These are phyloP conservation scores for Coemansia sp. DNA, from an alignment of 192 early-diverging fungal genomes.

Conservation along the genomic window DNA sequence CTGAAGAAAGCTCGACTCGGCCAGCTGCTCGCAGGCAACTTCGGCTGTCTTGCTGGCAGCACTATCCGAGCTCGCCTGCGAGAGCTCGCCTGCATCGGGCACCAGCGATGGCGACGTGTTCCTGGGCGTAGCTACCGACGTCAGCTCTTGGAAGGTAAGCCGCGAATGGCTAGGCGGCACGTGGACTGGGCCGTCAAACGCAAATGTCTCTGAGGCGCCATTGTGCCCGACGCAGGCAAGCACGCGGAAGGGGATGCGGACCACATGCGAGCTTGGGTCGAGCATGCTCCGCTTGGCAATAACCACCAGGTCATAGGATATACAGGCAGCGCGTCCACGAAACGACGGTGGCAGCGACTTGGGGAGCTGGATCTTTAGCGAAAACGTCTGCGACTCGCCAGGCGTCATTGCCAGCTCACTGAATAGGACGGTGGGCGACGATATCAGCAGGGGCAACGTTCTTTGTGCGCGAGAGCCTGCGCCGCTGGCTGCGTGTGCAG, in stretches of 20 bases:
- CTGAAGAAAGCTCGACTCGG: slow-evolving; percentile 24
- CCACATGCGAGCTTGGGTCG: slow-evolving; percentile 28
- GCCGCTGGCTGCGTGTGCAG: slow-evolving; percentile 8
- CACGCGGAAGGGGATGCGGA: slow-evolving; percentile 51
- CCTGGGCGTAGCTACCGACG: slow-evolving; percentile 28
- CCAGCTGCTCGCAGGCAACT: slow-evolving; percentile 12
- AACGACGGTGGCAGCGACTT: slow-evolving; percentile 47
- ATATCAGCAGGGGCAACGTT: slow-evolving; percentile 32
- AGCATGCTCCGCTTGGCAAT: slow-evolving; percentile 54
- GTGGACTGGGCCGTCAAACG: slow-evolving; percentile 28
- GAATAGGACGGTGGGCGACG: slow-evolving; percentile 44
- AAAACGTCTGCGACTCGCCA: slow-evolving; percentile 53
- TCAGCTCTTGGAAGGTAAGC: slow-evolving; percentile 31
- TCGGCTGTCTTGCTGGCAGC: neutral
- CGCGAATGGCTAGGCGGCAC: slow-evolving; percentile 34
- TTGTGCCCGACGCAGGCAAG: slow-evolving; percentile 19
- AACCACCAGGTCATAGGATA: slow-evolving; percentile 49
- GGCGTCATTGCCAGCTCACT: slow-evolving; percentile 50
- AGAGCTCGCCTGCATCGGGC: neutral
- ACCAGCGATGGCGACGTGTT: slow-evolving; percentile 31
- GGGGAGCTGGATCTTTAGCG: slow-evolving; percentile 40
- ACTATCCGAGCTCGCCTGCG: neutral
- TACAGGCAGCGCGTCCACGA: slow-evolving; percentile 37
- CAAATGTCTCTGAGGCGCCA: slow-evolving; percentile 8
- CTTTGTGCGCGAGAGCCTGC: slow-evolving; percentile 21